A percentile compares a stretch with the other conserved stretches of the same genome.
Conservation (phyloP, 805 yeast species). For the Myxozyma neotropica region DNA sequence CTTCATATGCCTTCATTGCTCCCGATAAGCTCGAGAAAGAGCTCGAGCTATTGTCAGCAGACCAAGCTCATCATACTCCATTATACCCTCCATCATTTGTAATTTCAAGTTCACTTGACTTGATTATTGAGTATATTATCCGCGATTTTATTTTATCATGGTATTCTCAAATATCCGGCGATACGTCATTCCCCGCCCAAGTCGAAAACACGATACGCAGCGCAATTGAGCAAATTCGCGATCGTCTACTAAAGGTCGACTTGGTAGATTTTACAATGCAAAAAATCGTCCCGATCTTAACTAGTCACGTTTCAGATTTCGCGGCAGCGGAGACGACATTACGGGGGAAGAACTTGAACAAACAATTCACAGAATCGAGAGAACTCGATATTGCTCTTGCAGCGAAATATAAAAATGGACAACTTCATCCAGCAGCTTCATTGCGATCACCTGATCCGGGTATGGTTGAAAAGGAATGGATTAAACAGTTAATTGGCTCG, state of each 20-base stretch:
- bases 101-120: constrained; percentile 57
- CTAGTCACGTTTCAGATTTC: constrained; percentile 62
- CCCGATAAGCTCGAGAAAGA: constrained; percentile 21
- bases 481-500: constrained; percentile 48
- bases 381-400: constrained; percentile 49
- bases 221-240: constrained; percentile 49
- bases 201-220: constrained; percentile 50
- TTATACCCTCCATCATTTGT: constrained; percentile 53
- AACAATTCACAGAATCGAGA: constrained; percentile 41
- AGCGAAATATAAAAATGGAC: constrained; percentile 52
- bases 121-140: constrained; percentile 52
- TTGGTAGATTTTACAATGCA: constrained; percentile 59
- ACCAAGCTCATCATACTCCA: constrained; percentile 23
- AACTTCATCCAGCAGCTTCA: constrained; percentile 61
- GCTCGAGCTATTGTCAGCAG: constrained; percentile 15
- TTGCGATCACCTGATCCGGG: constrained; percentile 45
- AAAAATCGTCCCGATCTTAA: constrained; percentile 62
- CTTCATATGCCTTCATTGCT: constrained; percentile 29
- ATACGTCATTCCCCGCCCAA: constrained; percentile 48
- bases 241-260: constrained; percentile 52
- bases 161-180: constrained; percentile 52
- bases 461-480: constrained; percentile 53
- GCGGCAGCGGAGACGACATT: constrained; percentile 47
- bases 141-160: constrained; percentile 60
- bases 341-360: constrained; percentile 36